Conservation (phyloP, 331 rosid genomes). For the Cydonia oblonga region DNA sequence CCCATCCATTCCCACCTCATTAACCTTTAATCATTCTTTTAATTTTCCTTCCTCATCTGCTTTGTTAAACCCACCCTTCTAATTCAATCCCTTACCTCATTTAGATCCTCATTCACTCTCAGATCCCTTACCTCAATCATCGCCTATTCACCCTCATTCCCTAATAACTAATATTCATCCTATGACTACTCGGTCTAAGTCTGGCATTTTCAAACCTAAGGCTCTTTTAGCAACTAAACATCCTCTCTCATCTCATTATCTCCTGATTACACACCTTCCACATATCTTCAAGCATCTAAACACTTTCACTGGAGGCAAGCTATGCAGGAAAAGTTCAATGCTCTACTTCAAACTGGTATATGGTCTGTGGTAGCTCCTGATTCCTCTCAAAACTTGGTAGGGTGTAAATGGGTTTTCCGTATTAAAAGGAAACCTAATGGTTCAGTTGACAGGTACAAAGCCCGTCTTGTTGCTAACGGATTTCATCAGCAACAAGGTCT, state of each 20-base stretch:
- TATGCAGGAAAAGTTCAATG: no score
- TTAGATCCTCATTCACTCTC: rapidly evolving
- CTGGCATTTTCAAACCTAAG: neutral
- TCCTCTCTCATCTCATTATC: neutral
- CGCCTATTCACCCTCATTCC: rapidly evolving
- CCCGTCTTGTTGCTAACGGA: neutral
- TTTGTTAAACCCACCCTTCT: no score
- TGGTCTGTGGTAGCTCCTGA: neutral
- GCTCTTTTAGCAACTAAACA: neutral
- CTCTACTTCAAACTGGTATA: no score
- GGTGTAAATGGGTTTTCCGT: no score
- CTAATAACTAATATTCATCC: neutral
- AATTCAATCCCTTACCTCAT: no score
- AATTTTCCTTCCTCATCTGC: rapidly evolving
- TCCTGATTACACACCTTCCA: no score
- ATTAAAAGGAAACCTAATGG: neutral
- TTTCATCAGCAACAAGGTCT: no score
- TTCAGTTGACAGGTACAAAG: no score
- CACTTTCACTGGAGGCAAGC: no score
- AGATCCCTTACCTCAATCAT: rapidly evolving
- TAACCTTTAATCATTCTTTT: no score
- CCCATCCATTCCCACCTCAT: no score
- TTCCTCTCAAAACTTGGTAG: neutral
- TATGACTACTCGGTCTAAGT: neutral
- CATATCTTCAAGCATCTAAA: no score